Evolutionary conservation across 2,329 filamentous ascomycete species (phyloP).

Genomic region (Phoma sp.): DNA sequence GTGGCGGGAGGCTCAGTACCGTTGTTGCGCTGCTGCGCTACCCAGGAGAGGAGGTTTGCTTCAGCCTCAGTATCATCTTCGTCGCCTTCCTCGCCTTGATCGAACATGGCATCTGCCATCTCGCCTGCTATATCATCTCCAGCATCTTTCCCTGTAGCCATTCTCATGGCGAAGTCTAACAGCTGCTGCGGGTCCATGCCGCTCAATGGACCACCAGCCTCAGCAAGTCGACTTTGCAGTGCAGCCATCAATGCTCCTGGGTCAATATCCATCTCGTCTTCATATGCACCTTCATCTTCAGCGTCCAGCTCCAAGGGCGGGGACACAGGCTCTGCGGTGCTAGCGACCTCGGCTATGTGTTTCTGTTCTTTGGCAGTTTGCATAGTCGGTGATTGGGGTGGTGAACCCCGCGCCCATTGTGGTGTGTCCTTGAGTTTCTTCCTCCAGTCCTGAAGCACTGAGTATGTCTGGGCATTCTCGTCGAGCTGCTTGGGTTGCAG

Average conservation of each 20-base stretch:
- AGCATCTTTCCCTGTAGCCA: constrained; percentile 52
- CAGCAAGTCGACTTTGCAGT: constrained; percentile 44
- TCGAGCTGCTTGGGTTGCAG: constrained; percentile 33
- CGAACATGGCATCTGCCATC: constrained; percentile 53
- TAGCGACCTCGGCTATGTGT: constrained; percentile 12
- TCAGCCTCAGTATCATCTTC: constrained; percentile 42
- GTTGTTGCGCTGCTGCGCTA: constrained; percentile 40
- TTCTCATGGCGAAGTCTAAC: constrained; percentile 53
- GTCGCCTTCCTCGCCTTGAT: constrained; percentile 40
- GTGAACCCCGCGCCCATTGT: constrained; percentile 31
- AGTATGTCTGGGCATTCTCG: constrained; percentile 44
- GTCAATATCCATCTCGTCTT: constrained; percentile 40
- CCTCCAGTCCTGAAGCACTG: constrained; percentile 56
- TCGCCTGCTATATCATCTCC: constrained; percentile 54
- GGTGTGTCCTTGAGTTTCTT: constrained; percentile 46
- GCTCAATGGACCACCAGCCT: constrained; percentile 44
- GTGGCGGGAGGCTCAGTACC: constrained; percentile 18
- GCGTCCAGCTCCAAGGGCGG: constrained; percentile 21
- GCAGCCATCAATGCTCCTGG: constrained; percentile 50
- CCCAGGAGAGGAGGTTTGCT: constrained; percentile 43
- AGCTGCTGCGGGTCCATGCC: constrained; percentile 54
- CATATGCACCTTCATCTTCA: constrained; percentile 25
- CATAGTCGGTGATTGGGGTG: constrained; percentile 21
- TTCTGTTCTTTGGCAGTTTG: constrained; percentile 17
- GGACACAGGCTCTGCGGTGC: constrained; percentile 19